A percentile compares a stretch with the other conserved stretches of the same genome.
These are phyloP conservation scores for Capsicum pubescens DNA, from an alignment of 257 asterid species.

Conservation along the genomic window DNA sequence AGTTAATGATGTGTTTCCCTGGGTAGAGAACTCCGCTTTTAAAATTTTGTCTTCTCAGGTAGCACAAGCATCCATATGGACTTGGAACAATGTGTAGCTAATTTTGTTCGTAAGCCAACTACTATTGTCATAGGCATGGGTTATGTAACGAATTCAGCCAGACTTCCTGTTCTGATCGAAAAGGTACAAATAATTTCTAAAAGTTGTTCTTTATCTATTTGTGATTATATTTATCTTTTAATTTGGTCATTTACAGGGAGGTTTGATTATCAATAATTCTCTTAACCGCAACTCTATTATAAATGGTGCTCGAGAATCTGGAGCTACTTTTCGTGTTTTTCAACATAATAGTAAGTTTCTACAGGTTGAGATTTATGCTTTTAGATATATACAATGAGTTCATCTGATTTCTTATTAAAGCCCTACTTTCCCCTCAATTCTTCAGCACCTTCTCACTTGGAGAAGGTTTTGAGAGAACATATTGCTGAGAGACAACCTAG, in stretches of 20 bases:
- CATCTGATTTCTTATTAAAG: no score
- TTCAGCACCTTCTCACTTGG: no score
- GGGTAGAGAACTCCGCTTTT: conserved; percentile 20
- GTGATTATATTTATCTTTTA: background rate
- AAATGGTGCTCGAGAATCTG: conserved; percentile 98
- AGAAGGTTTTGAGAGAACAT: no score
- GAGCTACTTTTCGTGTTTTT: conserved; percentile 92
- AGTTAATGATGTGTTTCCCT: background rate
- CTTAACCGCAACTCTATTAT: conserved; percentile 95
- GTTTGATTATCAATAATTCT: conserved; percentile 92
- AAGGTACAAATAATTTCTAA: conserved; percentile 59
- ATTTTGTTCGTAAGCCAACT: conserved; percentile 89
- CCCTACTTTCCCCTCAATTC: no score
- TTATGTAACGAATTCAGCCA: conserved; percentile 91
- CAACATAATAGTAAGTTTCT: conserved; percentile 87
- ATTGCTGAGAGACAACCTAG: no score
- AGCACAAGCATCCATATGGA: conserved; percentile 79
- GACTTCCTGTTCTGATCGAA: conserved; percentile 82
- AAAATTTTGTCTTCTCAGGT: conserved; percentile 51
- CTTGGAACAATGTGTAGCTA: conserved; percentile 88
- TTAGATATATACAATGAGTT: background rate
- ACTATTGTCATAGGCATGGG: conserved; percentile 98
- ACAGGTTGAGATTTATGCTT: conserved; percentile 25
- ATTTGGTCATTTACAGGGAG: conserved; percentile 59
- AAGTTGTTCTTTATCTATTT: conserved; percentile 7